A percentile compares a stretch with the other conserved stretches of the same genome.
Evolutionary conservation across 306 rosid species (phyloP).

Genomic region (Vigna unguiculata): DNA sequence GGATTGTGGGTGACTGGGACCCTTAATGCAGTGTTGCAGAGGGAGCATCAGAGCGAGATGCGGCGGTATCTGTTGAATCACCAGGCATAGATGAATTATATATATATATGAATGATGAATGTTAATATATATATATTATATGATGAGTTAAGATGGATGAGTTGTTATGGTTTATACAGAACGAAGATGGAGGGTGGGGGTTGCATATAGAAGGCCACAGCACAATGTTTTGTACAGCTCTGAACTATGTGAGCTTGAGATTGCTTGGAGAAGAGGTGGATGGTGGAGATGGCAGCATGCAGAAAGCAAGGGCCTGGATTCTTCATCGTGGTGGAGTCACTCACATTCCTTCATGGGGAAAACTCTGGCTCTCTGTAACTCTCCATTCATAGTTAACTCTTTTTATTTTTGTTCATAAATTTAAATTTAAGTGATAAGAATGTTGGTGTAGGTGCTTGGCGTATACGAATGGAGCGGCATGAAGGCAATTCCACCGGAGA

Average conservation of each 20-base stretch:
- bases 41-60: slow-evolving; percentile 60
- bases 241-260: slow-evolving; percentile 63
- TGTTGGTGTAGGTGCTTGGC: slow-evolving; percentile 59
- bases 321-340: slow-evolving; percentile 69
- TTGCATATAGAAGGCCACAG: slow-evolving; percentile 81
- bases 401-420: no score
- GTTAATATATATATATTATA: no score
- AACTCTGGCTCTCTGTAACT: slow-evolving; percentile 76
- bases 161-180: slow-evolving; percentile 37
- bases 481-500: slow-evolving; percentile 72
- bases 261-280: slow-evolving; percentile 71
- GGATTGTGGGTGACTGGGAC: slow-evolving; percentile 62
- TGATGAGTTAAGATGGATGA: no score
- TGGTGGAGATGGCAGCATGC: slow-evolving; percentile 57
- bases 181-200: slow-evolving; percentile 92
- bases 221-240: slow-evolving; percentile 74
- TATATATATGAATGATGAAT: no score
- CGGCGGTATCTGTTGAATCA: slow-evolving; percentile 72
- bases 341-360: slow-evolving; percentile 81
- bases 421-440: no score
- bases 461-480: slow-evolving; percentile 81
- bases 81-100: slow-evolving; percentile 44
- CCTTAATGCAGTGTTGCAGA: slow-evolving; percentile 49
- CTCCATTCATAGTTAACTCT: no score
- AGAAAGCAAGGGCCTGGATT: slow-evolving; percentile 72